Conservation (phyloP, 768 basidiomycete species). For the Boletus sp. region DNA sequence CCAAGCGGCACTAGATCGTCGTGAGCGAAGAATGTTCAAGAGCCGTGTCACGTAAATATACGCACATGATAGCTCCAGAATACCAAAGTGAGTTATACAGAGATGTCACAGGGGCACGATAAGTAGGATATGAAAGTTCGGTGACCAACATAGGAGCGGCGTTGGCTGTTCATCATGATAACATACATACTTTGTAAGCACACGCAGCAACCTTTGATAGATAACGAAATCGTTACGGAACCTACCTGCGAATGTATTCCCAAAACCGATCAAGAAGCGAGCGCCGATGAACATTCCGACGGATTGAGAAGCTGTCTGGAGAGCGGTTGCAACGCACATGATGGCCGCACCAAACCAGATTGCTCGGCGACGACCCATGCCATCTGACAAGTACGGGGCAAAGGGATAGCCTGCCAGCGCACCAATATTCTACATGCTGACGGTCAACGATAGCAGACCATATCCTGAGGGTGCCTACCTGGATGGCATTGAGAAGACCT, state of each 20-base stretch:
- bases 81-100: slow-evolving; percentile 86
- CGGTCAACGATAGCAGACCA: background rate
- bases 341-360: slow-evolving; percentile 67
- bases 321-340: slow-evolving; percentile 64
- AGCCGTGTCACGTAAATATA: slow-evolving; percentile 6
- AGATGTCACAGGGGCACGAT: slow-evolving; percentile 77
- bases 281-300: slow-evolving; percentile 83
- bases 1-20: slow-evolving; percentile 62
- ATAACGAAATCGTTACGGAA: background rate
- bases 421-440: slow-evolving; percentile 58
- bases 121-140: slow-evolving; percentile 77
- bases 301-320: slow-evolving; percentile 69
- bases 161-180: slow-evolving; percentile 40
- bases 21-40: background rate
- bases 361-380: slow-evolving; percentile 62
- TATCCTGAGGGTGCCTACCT: slow-evolving; percentile 36
- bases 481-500: slow-evolving; percentile 72
- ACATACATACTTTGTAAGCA: background rate
- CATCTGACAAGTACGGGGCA: slow-evolving; percentile 69
- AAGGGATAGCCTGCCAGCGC: slow-evolving; percentile 68
- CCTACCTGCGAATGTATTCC: slow-evolving; percentile 65
- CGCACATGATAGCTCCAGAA: slow-evolving; percentile 75
- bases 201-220: no score
- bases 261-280: slow-evolving; percentile 76
- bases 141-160: slow-evolving; percentile 82